Percentiles rank a stretch among this genome's conserved stretches.
phyloP scores from a whole-genome alignment of 768 basidiomycete genomes.

The Punctularia strigosozonata region DNA sequence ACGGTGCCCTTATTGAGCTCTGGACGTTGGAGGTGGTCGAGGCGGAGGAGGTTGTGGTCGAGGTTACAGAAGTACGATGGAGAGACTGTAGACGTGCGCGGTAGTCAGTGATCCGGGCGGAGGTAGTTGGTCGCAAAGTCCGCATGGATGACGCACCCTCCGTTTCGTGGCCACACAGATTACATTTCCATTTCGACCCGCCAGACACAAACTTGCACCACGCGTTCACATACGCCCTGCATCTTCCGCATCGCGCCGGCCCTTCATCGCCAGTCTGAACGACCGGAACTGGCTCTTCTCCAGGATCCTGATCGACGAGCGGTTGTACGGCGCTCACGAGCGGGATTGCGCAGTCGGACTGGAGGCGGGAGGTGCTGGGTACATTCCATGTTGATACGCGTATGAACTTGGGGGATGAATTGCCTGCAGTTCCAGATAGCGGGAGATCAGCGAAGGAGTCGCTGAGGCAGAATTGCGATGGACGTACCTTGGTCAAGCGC shows the following conservation, averaged over 20 bases:
- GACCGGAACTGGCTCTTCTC: constrained; percentile 71
- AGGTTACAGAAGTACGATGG: constrained; percentile 78
- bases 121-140: constrained; percentile 4
- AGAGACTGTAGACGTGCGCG: constrained; percentile 36
- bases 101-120: constrained; percentile 1
- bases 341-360: constrained; percentile 75
- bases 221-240: constrained; percentile 87
- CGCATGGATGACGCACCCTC: constrained; percentile 43
- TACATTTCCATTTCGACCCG: constrained; percentile 85
- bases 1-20: constrained; percentile 88
- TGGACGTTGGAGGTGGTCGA: constrained; percentile 72
- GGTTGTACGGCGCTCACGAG: constrained; percentile 82
- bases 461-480: neutral
- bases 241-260: constrained; percentile 75
- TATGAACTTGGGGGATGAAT: constrained; percentile 85
- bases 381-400: constrained; percentile 86
- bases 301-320: constrained; percentile 68
- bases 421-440: constrained; percentile 36
- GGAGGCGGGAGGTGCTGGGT: constrained; percentile 68
- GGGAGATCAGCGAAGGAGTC: constrained; percentile 1
- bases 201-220: constrained; percentile 83
- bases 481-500: constrained; percentile 79
- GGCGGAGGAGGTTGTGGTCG: constrained; percentile 61
- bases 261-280: constrained; percentile 62
- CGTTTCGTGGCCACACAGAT: constrained; percentile 78